Conservation (phyloP, 495 filamentous ascomycete genomes). For the Extremus antarcticus region DNA sequence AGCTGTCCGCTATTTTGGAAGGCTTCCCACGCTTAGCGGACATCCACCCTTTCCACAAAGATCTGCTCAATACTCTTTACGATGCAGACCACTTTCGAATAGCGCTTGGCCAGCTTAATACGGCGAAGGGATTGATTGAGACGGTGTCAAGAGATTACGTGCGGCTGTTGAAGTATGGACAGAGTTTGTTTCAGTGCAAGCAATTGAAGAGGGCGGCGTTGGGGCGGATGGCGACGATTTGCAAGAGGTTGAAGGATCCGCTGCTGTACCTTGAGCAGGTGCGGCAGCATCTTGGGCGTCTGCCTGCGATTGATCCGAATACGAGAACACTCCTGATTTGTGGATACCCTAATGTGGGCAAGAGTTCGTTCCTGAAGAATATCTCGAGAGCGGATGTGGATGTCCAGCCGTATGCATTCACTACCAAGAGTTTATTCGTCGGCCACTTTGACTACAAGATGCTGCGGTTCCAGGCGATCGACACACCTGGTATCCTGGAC, state of each 20-base stretch:
- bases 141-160: constrained; percentile 91
- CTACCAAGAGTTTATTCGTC: constrained; percentile 93
- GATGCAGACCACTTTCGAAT: constrained; percentile 98
- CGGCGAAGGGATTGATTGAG: constrained; percentile 92
- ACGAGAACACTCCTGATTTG: constrained; percentile 90
- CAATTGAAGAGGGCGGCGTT: constrained; percentile 81
- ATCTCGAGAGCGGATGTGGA: constrained; percentile 94
- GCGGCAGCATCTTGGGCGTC: constrained; percentile 90
- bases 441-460: constrained; percentile 99
- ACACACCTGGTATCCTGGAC: constrained; percentile 88
- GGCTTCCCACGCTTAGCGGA: constrained; percentile 90
- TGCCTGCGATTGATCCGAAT: constrained; percentile 95
- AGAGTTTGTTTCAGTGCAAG: constrained; percentile 92
- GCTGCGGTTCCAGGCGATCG: constrained; percentile 81
- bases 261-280: constrained; percentile 95
- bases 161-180: constrained; percentile 87
- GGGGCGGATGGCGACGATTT: constrained; percentile 94
- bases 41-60: constrained; percentile 95
- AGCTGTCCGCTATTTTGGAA: constrained; percentile 77
- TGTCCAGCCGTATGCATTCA: constrained; percentile 97
- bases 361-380: constrained; percentile 84
- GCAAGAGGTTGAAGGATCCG: constrained; percentile 83
- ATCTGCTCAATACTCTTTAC: constrained; percentile 74
- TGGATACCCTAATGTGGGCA: constrained; percentile 96
- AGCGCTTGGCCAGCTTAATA: constrained; percentile 88